phyloP scores from a whole-genome alignment of 2,329 filamentous ascomycete species.

The Cephalotrichum gorgonifer region DNA sequence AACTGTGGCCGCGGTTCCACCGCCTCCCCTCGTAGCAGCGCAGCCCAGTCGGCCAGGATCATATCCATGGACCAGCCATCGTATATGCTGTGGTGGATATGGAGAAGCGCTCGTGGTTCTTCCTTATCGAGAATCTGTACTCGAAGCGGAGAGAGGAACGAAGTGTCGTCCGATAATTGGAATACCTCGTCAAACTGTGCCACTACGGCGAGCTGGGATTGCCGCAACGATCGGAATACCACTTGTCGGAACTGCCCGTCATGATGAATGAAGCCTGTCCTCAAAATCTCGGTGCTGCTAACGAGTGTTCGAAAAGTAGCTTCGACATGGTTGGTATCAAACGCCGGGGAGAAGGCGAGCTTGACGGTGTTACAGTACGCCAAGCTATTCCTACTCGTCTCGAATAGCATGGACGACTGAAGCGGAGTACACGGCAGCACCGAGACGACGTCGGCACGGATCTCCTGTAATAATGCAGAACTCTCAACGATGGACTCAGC shows the following conservation, averaged over 20 bases:
- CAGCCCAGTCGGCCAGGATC: slow-evolving; percentile 55
- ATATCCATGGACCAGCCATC: slow-evolving; percentile 90
- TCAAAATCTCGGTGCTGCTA: slow-evolving; percentile 52
- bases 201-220: slow-evolving; percentile 30
- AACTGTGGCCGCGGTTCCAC: slow-evolving; percentile 45
- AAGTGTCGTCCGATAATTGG: slow-evolving; percentile 22
- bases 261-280: slow-evolving; percentile 60
- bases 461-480: neutral
- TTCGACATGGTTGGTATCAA: slow-evolving; percentile 27
- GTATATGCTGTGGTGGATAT: slow-evolving; percentile 76
- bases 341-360: slow-evolving; percentile 37
- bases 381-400: slow-evolving; percentile 48
- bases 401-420: slow-evolving; percentile 70
- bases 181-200: slow-evolving; percentile 27
- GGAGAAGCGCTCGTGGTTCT: slow-evolving; percentile 30
- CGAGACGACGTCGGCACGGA: slow-evolving; percentile 20
- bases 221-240: slow-evolving; percentile 44
- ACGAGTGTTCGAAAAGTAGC: slow-evolving; percentile 39
- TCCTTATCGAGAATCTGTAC: slow-evolving; percentile 39
- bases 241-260: slow-evolving; percentile 48
- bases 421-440: slow-evolving; percentile 59
- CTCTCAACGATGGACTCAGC: neutral
- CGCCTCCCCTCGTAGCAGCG: slow-evolving; percentile 25
- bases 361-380: slow-evolving; percentile 74
- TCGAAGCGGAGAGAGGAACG: slow-evolving; percentile 45